A percentile compares a stretch with the other conserved stretches of the same genome.
phyloP scores from a whole-genome alignment of 2,329 filamentous ascomycete species.

The Chrysoporthe austroafricana region DNA sequence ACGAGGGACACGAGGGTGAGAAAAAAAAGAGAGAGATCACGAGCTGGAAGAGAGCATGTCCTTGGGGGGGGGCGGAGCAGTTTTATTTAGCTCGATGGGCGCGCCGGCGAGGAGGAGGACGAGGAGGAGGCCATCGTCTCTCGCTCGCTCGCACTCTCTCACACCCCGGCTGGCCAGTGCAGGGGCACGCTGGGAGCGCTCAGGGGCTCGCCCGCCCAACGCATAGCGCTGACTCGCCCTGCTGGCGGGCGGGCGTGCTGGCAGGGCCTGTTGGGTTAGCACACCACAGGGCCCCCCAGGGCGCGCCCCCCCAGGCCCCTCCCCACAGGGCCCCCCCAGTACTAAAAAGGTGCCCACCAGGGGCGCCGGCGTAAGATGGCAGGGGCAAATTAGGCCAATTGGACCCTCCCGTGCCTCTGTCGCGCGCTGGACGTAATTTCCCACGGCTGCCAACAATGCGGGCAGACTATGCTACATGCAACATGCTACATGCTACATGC shows the following conservation, averaged over 20 bases:
- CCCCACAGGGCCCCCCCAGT: no score
- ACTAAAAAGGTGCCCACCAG: background rate
- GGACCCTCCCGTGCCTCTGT: background rate
- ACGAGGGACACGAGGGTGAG: background rate
- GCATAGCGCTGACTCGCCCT: slow-evolving; percentile 9
- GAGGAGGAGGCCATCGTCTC: background rate
- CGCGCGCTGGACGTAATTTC: slow-evolving; percentile 1
- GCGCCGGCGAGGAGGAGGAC: background rate
- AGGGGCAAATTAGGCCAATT: slow-evolving; percentile 10
- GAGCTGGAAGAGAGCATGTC: slow-evolving; percentile 11
- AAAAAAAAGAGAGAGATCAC: background rate
- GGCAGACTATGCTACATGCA: background rate
- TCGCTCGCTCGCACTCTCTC: background rate
- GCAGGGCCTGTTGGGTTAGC: no score
- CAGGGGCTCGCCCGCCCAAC: background rate
- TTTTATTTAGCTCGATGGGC: slow-evolving; percentile 18
- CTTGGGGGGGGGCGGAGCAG: slow-evolving; percentile 19
- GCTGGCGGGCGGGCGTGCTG: no score
- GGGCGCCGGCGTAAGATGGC: slow-evolving; percentile 6
- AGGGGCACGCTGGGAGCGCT: background rate
- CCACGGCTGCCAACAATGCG: background rate
- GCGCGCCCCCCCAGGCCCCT: no score
- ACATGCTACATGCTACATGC: background rate
- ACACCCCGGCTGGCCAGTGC: no score
- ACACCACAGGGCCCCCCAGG: no score